Evolutionary conservation across 495 filamentous ascomycete species (phyloP).

Genomic region (Tuber brumale): DNA sequence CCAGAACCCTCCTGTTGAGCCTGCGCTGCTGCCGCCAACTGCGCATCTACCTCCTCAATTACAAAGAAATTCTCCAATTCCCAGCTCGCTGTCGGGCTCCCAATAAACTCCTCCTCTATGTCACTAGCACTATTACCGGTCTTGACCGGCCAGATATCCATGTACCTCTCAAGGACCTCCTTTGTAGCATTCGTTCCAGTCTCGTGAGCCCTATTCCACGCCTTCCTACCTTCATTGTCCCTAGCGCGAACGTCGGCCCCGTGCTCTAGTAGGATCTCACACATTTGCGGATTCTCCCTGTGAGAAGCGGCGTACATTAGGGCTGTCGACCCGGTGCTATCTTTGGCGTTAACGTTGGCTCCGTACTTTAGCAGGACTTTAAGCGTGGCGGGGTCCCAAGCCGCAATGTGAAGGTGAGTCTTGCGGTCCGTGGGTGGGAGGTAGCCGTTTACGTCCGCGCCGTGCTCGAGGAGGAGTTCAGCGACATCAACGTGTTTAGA

Average conservation of each 20-base stretch:
- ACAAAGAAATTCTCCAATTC: neutral
- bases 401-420: constrained; percentile 9
- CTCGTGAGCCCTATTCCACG: constrained; percentile 1
- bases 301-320: neutral
- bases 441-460: neutral
- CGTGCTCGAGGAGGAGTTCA: neutral
- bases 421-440: neutral
- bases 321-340: neutral
- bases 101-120: neutral
- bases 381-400: neutral
- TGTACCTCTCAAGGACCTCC: neutral
- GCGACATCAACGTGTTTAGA: neutral
- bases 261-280: constrained; percentile 3
- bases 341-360: neutral
- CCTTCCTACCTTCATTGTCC: neutral
- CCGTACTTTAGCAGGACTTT: neutral
- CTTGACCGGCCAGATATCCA: neutral
- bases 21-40: neutral
- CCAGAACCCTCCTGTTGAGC: neutral
- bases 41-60: neutral
- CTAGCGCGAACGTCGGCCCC: neutral
- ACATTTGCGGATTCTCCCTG: neutral
- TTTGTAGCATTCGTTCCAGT: neutral
- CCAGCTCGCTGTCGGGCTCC: constrained; percentile 1
- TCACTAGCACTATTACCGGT: neutral